phyloP scores from a whole-genome alignment of 163 green algal species.

The Volvox carteri region DNA sequence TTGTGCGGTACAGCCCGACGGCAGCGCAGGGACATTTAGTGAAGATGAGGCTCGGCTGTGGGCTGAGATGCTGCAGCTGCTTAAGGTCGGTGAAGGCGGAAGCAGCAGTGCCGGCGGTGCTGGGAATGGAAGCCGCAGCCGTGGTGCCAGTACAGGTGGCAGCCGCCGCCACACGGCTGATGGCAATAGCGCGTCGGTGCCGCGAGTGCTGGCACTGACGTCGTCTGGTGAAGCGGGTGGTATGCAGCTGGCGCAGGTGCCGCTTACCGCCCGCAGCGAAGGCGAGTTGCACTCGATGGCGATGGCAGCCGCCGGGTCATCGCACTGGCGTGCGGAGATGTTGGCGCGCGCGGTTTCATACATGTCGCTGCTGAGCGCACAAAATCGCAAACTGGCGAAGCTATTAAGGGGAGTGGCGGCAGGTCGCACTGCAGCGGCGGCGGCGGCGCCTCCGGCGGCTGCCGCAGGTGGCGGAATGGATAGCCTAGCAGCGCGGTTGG shows the following conservation, averaged over 20 bases:
- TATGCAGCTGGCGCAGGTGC: background rate
- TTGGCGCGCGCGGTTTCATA: background rate
- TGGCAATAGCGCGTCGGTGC: background rate
- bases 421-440: too few relatives aligned
- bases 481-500: conserved; percentile 8
- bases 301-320: background rate
- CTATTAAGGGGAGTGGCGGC: background rate
- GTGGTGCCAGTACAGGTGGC: background rate
- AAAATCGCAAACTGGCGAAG: conserved; percentile 32
- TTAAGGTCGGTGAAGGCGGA: background rate
- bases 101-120: background rate
- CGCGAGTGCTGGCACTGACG: conserved; percentile 1
- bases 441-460: background rate
- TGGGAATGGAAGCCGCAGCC: too few relatives aligned
- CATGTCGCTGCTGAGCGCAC: background rate
- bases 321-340: background rate
- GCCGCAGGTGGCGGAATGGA: too few relatives aligned
- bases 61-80: conserved; percentile 28
- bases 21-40: background rate
- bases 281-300: background rate
- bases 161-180: too few relatives aligned
- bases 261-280: background rate
- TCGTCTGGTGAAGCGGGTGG: too few relatives aligned
- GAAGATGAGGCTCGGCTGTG: conserved; percentile 43
- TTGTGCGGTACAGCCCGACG: too few relatives aligned